Conservation (phyloP, 129 eudicot genomes). For the Chrysanthemum seticuspe region DNA sequence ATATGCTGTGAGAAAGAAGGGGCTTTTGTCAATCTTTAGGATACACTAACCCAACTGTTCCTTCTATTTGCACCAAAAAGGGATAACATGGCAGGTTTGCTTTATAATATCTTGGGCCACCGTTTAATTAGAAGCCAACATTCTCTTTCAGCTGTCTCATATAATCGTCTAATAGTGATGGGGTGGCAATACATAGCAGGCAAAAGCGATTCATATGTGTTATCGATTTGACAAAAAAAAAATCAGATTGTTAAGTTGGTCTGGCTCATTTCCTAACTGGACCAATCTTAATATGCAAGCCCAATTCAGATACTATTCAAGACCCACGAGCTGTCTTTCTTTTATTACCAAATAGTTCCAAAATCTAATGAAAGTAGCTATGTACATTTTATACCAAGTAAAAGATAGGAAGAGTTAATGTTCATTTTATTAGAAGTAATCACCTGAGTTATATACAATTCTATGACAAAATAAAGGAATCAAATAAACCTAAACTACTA, state of each 20-base stretch:
- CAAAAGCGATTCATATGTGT: neutral
- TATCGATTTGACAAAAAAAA: no score
- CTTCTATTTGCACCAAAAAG: slow-evolving; percentile 27
- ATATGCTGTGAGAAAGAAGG: neutral
- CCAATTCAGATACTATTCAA: neutral
- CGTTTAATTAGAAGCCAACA: slow-evolving; percentile 28
- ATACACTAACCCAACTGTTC: neutral
- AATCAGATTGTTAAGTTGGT: slow-evolving; percentile 2
- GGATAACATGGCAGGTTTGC: slow-evolving; percentile 13
- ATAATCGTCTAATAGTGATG: slow-evolving; percentile 1
- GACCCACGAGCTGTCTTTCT: neutral
- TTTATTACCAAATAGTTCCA: slow-evolving; percentile 17
- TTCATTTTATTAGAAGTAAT: no score
- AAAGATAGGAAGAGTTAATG: no score
- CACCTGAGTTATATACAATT: no score
- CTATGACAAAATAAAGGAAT: no score
- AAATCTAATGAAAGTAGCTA: neutral
- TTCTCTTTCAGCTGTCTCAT: slow-evolving; percentile 13
- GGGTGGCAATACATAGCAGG: slow-evolving; percentile 7
- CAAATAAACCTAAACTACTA: no score
- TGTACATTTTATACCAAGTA: no score
- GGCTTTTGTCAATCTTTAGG: slow-evolving; percentile 13
- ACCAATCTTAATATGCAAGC: slow-evolving; percentile 3
- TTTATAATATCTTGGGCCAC: slow-evolving; percentile 21
- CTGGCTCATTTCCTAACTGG: neutral